Conservation (phyloP, 768 basidiomycete species). For the Boletus tomentosulus region DNA sequence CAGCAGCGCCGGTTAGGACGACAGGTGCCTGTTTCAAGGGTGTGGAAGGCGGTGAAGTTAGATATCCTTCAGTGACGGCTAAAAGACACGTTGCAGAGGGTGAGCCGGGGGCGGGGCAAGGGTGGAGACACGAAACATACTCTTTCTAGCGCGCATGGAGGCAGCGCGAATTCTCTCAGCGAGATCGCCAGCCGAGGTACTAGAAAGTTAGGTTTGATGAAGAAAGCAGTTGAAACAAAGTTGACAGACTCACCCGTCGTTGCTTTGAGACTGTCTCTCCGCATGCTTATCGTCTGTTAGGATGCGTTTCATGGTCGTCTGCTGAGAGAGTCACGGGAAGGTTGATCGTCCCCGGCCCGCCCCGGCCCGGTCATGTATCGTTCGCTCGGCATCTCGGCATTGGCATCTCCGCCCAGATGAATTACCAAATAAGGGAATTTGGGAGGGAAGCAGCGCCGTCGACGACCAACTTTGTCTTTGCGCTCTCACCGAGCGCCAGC, state of each 20-base stretch:
- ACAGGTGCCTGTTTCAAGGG: conserved; percentile 28
- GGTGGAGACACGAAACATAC: conserved; percentile 36
- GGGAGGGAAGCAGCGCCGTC: conserved; percentile 9
- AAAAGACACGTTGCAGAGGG: conserved; percentile 21
- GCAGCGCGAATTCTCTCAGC: conserved; percentile 51
- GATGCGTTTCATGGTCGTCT: conserved; percentile 31
- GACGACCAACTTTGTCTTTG: conserved; percentile 10
- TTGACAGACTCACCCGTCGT: conserved; percentile 23
- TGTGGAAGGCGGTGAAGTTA: conserved; percentile 35
- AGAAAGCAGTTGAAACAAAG: conserved; percentile 6
- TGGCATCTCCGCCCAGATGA: conserved; percentile 3
- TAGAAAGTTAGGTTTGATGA: conserved; percentile 11
- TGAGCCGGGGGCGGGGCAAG: conserved; percentile 23
- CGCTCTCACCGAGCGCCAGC: conserved; percentile 28
- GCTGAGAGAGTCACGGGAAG: background rate
- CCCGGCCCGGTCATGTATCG: background rate
- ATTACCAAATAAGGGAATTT: conserved; percentile 10
- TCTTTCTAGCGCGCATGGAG: conserved; percentile 56
- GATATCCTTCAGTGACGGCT: conserved; percentile 67
- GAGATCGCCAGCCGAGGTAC: conserved; percentile 47
- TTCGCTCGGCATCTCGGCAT: conserved; percentile 6
- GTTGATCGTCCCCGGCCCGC: background rate
- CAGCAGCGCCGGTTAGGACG: conserved; percentile 13
- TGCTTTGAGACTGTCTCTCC: conserved; percentile 18
- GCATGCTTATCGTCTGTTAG: conserved; percentile 31